Conservation (phyloP, 2,329 filamentous ascomycete genomes). For the Verticillium isaacii region DNA sequence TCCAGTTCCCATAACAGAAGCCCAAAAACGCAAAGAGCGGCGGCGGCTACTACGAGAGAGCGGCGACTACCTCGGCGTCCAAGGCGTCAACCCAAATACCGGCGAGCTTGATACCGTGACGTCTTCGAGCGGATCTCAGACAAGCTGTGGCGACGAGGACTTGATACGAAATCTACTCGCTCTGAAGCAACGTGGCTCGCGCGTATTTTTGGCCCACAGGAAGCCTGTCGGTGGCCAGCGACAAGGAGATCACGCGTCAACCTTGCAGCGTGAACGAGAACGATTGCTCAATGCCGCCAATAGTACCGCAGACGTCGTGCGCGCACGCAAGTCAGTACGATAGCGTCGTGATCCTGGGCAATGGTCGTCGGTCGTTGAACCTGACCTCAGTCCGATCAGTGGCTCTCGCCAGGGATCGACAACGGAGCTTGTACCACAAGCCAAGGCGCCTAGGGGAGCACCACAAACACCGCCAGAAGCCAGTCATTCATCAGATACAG, state of each 20-base stretch:
- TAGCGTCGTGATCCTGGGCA: constrained; percentile 41
- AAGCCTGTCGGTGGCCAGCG: constrained; percentile 41
- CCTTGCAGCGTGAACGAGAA: constrained; percentile 25
- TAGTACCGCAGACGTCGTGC: constrained; percentile 31
- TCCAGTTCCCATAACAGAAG: neutral
- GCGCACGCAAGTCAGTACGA: constrained; percentile 26
- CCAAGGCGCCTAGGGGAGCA: neutral
- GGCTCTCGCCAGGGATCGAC: constrained; percentile 27
- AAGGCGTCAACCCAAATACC: constrained; percentile 53
- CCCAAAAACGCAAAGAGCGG: constrained; percentile 16
- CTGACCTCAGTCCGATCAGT: constrained; percentile 42
- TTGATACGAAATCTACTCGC: constrained; percentile 22
- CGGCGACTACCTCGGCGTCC: constrained; percentile 55
- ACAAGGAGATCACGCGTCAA: constrained; percentile 30
- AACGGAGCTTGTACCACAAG: neutral
- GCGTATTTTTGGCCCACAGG: constrained; percentile 27
- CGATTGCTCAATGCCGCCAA: constrained; percentile 38
- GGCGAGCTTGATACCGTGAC: constrained; percentile 48
- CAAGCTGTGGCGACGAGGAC: neutral
- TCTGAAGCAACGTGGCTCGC: constrained; percentile 25
- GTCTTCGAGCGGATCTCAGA: constrained; percentile 40
- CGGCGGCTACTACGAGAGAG: constrained; percentile 46
- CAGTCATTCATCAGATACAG: constrained; percentile 28
- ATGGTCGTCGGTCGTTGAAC: constrained; percentile 48
- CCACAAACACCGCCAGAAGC: neutral